These are phyloP conservation scores for Euphorbia pulcherrima DNA, from an alignment of 345 rosid species.

Conservation along the genomic window DNA sequence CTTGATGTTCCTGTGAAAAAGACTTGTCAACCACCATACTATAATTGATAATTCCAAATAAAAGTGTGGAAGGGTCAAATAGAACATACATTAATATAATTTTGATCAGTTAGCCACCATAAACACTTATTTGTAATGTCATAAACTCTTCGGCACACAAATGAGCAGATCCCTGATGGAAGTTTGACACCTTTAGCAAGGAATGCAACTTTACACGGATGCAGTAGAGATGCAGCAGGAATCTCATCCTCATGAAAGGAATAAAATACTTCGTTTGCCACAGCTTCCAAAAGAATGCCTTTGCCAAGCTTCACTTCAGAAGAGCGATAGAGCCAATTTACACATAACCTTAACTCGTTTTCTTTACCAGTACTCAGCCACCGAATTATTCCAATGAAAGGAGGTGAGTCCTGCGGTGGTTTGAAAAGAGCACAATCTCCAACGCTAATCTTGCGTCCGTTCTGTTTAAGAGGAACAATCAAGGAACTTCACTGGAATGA, in stretches of 20 bases:
- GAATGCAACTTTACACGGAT: conserved; percentile 94
- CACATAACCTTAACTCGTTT: conserved; percentile 48
- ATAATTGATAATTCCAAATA: background rate
- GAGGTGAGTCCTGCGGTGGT: conserved; percentile 76
- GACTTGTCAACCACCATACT: background rate
- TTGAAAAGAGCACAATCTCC: conserved; percentile 96
- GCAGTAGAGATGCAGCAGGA: conserved; percentile 79
- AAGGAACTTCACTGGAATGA: background rate
- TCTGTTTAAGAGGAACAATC: conserved; percentile 36
- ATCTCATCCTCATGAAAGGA: conserved; percentile 94
- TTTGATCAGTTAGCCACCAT: conserved; percentile 96
- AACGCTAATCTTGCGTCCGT: conserved; percentile 71
- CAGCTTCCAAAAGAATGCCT: conserved; percentile 71
- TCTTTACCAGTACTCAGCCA: conserved; percentile 47
- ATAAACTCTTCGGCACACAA: conserved; percentile 81
- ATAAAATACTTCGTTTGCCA: conserved; percentile 89
- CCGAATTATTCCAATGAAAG: conserved; percentile 82
- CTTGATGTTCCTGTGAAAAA: conserved; percentile 48
- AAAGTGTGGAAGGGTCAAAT: background rate
- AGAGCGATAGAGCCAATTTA: conserved; percentile 88
- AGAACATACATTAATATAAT: conserved; percentile 72
- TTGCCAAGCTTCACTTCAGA: conserved; percentile 82
- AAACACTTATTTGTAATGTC: conserved; percentile 63
- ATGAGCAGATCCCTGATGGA: conserved; percentile 71
- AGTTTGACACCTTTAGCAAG: conserved; percentile 74